A percentile compares a stretch with the other conserved stretches of the same genome.
Evolutionary conservation across 305 asterid species (phyloP).

Genomic region (Andrographis paniculata): DNA sequence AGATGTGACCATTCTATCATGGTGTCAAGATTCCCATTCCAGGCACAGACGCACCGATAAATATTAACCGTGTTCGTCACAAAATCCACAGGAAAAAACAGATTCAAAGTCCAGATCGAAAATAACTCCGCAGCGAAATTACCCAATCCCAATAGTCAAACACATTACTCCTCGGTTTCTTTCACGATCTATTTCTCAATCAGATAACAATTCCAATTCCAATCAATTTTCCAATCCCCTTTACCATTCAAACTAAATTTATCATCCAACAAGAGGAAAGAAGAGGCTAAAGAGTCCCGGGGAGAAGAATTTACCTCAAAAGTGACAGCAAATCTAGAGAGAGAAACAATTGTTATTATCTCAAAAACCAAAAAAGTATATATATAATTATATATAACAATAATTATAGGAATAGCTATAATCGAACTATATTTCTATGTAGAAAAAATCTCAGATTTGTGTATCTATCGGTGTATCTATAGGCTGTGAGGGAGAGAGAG

Average conservation of each 20-base stretch:
- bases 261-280: slow-evolving; percentile 11
- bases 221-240: slow-evolving; percentile 19
- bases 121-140: slow-evolving; percentile 22
- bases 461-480: slow-evolving; percentile 19
- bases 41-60: slow-evolving; percentile 1
- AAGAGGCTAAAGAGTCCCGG: slow-evolving; percentile 13
- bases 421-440: slow-evolving; percentile 16
- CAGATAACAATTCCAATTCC: slow-evolving; percentile 15
- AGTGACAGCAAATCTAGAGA: slow-evolving; percentile 48
- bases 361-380: slow-evolving; percentile 6
- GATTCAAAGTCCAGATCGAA: slow-evolving; percentile 35
- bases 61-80: slow-evolving; percentile 16
- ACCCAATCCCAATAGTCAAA: slow-evolving; percentile 33
- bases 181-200: slow-evolving; percentile 34
- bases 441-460: slow-evolving; percentile 14
- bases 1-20: slow-evolving; percentile 6
- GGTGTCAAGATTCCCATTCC: slow-evolving; percentile 8
- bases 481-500: slow-evolving; percentile 20
- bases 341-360: slow-evolving; percentile 25
- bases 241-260: slow-evolving; percentile 17
- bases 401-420: slow-evolving; percentile 9
- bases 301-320: slow-evolving; percentile 31
- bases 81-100: slow-evolving; percentile 11
- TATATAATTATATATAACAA: background rate
- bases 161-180: slow-evolving; percentile 19